Evolutionary conservation across 2,329 filamentous ascomycete genomes (phyloP).

Genomic region (Exophiala sp.): DNA sequence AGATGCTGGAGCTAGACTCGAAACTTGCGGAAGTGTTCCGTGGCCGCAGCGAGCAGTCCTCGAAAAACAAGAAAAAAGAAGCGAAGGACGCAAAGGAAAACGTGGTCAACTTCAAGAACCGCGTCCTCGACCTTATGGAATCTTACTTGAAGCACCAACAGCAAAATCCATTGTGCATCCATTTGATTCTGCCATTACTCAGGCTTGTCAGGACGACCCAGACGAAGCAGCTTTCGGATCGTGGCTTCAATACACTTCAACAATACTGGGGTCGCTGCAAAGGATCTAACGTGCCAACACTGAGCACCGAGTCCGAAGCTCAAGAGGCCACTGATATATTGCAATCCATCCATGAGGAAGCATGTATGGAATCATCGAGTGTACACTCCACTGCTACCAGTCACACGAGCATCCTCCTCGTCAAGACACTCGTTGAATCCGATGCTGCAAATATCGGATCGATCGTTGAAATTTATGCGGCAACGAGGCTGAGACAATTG

Average conservation of each 20-base stretch:
- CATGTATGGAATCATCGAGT: conserved; percentile 55
- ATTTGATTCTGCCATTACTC: conserved; percentile 72
- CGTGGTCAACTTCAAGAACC: conserved; percentile 91
- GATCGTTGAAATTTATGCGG: conserved; percentile 62
- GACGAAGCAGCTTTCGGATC: conserved; percentile 70
- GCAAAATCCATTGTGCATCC: conserved; percentile 62
- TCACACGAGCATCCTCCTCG: conserved; percentile 46
- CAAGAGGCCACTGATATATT: conserved; percentile 39
- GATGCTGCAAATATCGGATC: conserved; percentile 52
- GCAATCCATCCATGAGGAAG: conserved; percentile 64
- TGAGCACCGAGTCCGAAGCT: conserved; percentile 50
- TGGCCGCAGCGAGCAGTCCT: conserved; percentile 60
- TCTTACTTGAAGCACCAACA: conserved; percentile 81
- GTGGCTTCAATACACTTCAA: conserved; percentile 68
- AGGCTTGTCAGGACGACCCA: conserved; percentile 71
- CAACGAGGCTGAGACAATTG: conserved; percentile 60
- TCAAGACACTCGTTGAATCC: conserved; percentile 42
- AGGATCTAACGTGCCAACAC: conserved; percentile 43
- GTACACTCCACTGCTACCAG: conserved; percentile 73
- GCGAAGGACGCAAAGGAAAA: conserved; percentile 83
- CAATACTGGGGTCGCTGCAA: conserved; percentile 66
- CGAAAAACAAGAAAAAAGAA: conserved; percentile 70
- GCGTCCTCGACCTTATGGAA: conserved; percentile 80
- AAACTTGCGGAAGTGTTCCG: conserved; percentile 83
- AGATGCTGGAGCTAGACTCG: conserved; percentile 86